Evolutionary conservation across 1,284 basidiomycete species (phyloP).

Genomic region (Phylloboletellus chloephorus): DNA sequence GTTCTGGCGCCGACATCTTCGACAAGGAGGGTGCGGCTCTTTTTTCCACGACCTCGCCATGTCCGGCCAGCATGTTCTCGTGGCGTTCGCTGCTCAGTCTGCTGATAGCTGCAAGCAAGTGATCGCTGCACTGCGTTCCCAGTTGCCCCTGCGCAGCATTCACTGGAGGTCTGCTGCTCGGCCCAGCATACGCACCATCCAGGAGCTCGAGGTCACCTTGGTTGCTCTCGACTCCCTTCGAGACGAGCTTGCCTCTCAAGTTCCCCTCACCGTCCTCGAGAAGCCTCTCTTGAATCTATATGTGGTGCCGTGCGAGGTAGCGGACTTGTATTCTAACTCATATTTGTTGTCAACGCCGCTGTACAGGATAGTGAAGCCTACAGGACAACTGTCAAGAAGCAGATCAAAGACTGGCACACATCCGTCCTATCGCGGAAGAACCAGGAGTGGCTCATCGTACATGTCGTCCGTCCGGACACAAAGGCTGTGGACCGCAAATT

Average conservation of each 20-base stretch:
- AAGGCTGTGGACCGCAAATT: slow-evolving; percentile 58
- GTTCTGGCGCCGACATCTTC: slow-evolving; percentile 50
- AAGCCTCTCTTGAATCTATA: slow-evolving; percentile 83
- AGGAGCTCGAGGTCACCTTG: slow-evolving; percentile 76
- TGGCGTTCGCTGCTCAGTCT: slow-evolving; percentile 62
- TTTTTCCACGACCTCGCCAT: slow-evolving; percentile 27
- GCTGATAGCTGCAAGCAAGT: slow-evolving; percentile 71
- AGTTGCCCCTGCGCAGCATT: slow-evolving; percentile 81
- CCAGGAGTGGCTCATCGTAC: slow-evolving; percentile 87
- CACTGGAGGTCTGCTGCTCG: slow-evolving; percentile 81
- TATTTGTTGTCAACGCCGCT: slow-evolving; percentile 2
- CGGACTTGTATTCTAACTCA: slow-evolving; percentile 6
- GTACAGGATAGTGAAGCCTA: slow-evolving; percentile 81
- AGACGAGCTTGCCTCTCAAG: slow-evolving; percentile 70
- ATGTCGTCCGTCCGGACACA: slow-evolving; percentile 70
- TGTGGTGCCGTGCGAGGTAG: slow-evolving; percentile 83
- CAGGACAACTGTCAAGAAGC: slow-evolving; percentile 69
- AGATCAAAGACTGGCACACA: slow-evolving; percentile 88
- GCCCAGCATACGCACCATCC: slow-evolving; percentile 76
- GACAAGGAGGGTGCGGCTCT: neutral
- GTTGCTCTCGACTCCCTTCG: slow-evolving; percentile 65
- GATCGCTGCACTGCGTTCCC: slow-evolving; percentile 57
- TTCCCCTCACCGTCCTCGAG: slow-evolving; percentile 77
- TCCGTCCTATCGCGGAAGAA: slow-evolving; percentile 64
- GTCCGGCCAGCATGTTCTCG: slow-evolving; percentile 42